phyloP scores from a whole-genome alignment of 176 grass and related monocot genomes.

The Puya raimondii region DNA sequence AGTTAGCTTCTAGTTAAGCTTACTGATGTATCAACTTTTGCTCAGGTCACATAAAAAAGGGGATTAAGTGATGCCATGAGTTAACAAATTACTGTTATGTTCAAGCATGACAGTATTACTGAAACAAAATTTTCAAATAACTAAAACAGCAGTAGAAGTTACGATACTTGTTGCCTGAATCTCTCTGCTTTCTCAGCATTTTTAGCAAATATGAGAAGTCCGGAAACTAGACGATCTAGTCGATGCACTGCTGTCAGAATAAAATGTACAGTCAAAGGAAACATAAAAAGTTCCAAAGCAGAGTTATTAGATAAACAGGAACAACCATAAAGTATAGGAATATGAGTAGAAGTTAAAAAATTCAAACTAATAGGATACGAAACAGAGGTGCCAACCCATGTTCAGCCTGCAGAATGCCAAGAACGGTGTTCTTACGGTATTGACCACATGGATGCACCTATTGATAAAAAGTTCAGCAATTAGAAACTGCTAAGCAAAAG shows the following conservation, averaged over 20 bases:
- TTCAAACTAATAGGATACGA: slow-evolving; percentile 62
- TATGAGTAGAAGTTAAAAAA: slow-evolving; percentile 3
- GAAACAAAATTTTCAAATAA: neutral
- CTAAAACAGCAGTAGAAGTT: neutral
- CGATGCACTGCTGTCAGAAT: slow-evolving; percentile 80
- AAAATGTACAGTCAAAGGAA: slow-evolving; percentile 59
- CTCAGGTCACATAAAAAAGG: neutral
- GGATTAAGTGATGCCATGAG: neutral
- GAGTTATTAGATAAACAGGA: slow-evolving; percentile 6
- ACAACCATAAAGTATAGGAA: slow-evolving; percentile 11
- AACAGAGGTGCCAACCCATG: slow-evolving; percentile 64
- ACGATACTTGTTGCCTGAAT: slow-evolving; percentile 77
- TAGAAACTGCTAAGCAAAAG: slow-evolving; percentile 1
- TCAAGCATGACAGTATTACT: neutral
- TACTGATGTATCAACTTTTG: too few relatives aligned
- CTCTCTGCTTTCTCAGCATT: slow-evolving; percentile 62
- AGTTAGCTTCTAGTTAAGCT: neutral
- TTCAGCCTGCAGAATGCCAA: slow-evolving; percentile 90
- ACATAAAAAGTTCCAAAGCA: neutral
- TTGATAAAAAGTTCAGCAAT: slow-evolving; percentile 4
- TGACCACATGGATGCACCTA: slow-evolving; percentile 98
- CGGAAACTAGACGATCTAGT: slow-evolving; percentile 91
- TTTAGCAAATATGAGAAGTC: slow-evolving; percentile 98
- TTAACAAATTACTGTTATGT: slow-evolving; percentile 1
- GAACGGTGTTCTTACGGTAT: slow-evolving; percentile 86